These are phyloP conservation scores for Ascochyta fabae DNA, from an alignment of 2,329 filamentous ascomycete species.

Conservation along the genomic window DNA sequence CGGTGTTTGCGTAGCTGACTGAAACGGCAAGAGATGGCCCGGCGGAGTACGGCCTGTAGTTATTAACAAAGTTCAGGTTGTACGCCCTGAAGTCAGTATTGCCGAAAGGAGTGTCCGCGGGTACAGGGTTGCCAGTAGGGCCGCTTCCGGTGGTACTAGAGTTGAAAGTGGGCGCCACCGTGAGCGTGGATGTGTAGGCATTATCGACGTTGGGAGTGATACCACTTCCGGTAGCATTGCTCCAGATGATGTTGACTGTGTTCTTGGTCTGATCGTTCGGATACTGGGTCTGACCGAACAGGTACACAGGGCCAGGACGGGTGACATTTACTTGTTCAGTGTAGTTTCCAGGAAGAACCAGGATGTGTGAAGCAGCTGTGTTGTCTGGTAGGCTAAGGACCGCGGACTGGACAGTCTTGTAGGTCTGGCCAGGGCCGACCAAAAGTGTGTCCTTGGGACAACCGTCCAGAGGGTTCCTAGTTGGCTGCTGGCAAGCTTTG, in stretches of 20 bases:
- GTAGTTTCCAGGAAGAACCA: slow-evolving; percentile 67
- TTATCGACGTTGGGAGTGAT: slow-evolving; percentile 61
- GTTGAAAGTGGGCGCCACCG: slow-evolving; percentile 68
- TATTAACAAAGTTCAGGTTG: slow-evolving; percentile 71
- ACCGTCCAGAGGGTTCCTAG: slow-evolving; percentile 46
- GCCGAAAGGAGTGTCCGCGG: slow-evolving; percentile 67
- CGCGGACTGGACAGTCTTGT: slow-evolving; percentile 55
- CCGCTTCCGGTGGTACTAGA: slow-evolving; percentile 67
- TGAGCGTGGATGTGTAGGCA: slow-evolving; percentile 66
- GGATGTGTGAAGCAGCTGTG: slow-evolving; percentile 59
- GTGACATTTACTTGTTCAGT: slow-evolving; percentile 71
- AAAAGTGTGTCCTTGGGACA: slow-evolving; percentile 47
- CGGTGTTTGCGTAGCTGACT: slow-evolving; percentile 68
- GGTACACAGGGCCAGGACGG: slow-evolving; percentile 64
- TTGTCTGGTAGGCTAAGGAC: slow-evolving; percentile 56
- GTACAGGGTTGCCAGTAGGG: slow-evolving; percentile 66
- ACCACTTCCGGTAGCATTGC: slow-evolving; percentile 59
- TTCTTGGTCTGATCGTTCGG: slow-evolving; percentile 58
- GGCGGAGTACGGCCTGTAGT: slow-evolving; percentile 59
- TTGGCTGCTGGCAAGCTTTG: slow-evolving; percentile 48
- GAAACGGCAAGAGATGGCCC: slow-evolving; percentile 67
- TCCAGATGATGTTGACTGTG: slow-evolving; percentile 65
- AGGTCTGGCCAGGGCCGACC: slow-evolving; percentile 33
- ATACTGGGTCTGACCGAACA: slow-evolving; percentile 64
- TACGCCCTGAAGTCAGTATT: slow-evolving; percentile 69